Evolutionary conservation across 2,329 filamentous ascomycete species (phyloP), one percentile per base, ranked within the genome.

Genomic region (Amauroascus verrucosus): DNA sequence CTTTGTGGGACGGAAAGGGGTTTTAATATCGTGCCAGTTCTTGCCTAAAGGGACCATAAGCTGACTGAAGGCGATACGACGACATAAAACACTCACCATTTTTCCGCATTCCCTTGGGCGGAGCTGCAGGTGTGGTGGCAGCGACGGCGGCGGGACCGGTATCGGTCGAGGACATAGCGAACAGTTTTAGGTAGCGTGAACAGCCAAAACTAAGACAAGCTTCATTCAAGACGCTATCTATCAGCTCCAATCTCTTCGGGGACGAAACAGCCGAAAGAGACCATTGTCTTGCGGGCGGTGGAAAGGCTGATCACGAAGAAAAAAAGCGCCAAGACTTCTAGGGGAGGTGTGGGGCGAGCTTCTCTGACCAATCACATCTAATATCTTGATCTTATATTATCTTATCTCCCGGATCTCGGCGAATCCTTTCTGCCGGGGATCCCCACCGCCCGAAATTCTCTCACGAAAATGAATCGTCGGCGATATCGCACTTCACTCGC

Each of bases 21-120:
- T 86, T 68, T 89, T 91, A 26, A 80, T 77, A 51, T 78, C 76
- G 67, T 94, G 89, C 93, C 93, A 98, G 75, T 95, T 87, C 75
- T 97, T 96, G 67, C 93, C 93, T 95, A 30, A 28, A n/a, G 3
- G 14, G 24, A 45, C 2, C 13, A 41, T 53, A 3, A 37, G 47
- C 18, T 8, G 9, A 26, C 20, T 32, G 18, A 24, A 9, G 20
- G 32, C 8, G 14, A 16, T 7, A 16, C 3, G 18, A 38, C 14
- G n/a, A 18, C 9, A n/a, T 5, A 16, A 40, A 6, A 30, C 28
- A 40, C 72, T 58, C 75, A 91, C 88, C 88, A 75, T 95, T 95
- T 70, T 85, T 85, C 63, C 88, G 85, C 79, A 93, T 84, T 58
- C 84, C 88, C 69, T 65, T 60, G n/a, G 66, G 67, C 61, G 63